These are phyloP conservation scores for Barnettozyma wickerhamii DNA, from an alignment of 805 yeast species.

Conservation along the genomic window DNA sequence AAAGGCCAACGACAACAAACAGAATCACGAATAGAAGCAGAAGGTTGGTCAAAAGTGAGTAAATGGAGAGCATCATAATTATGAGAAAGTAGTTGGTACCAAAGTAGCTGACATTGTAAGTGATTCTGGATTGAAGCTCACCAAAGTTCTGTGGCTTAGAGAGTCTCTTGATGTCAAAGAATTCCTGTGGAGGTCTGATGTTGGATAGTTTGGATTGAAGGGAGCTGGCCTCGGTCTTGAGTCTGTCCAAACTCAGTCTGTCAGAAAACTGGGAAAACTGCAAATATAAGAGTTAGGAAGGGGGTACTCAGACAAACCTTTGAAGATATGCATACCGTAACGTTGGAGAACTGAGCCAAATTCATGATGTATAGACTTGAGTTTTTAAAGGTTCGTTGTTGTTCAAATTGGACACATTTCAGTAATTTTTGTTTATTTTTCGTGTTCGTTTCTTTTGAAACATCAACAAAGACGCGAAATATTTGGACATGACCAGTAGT, in stretches of 20 bases:
- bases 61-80: constrained; percentile 66
- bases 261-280: constrained; percentile 42
- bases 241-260: constrained; percentile 44
- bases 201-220: constrained; percentile 64
- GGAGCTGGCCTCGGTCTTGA: constrained; percentile 45
- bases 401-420: background rate
- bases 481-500: too few species aligned
- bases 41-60: constrained; percentile 83
- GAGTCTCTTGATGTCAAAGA: constrained; percentile 83
- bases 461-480: too few species aligned
- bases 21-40: constrained; percentile 78
- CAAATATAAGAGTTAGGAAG: too few species aligned
- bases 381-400: background rate
- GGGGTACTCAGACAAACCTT: too few species aligned
- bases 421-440: background rate
- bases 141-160: constrained; percentile 88
- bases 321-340: constrained; percentile 33
- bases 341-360: constrained; percentile 34
- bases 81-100: constrained; percentile 81
- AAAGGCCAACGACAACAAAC: constrained; percentile 69
- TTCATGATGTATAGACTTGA: constrained; percentile 22
- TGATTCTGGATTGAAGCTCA: constrained; percentile 84
- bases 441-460: background rate
- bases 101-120: constrained; percentile 82
- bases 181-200: constrained; percentile 87